These are phyloP conservation scores for Vanilla planifolia DNA, from an alignment of 106 monocot genomes.

Conservation along the genomic window DNA sequence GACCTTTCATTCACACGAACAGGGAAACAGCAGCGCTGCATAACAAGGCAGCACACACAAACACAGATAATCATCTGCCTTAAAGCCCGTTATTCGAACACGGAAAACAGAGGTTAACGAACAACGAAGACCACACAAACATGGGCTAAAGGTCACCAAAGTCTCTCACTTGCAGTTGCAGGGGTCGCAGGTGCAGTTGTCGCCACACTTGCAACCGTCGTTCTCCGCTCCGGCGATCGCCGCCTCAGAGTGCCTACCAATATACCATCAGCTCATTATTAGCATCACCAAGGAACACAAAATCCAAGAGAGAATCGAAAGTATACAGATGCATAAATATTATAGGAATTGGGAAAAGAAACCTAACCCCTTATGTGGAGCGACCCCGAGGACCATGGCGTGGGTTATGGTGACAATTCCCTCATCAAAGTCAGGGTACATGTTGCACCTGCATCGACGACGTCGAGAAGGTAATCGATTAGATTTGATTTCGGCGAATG, in stretches of 20 bases:
- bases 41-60: too few relatives aligned
- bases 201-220: constrained; percentile 64
- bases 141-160: neutral
- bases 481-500: neutral
- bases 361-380: constrained; percentile 57
- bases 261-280: too few relatives aligned
- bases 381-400: constrained; percentile 59
- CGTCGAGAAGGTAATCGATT: neutral
- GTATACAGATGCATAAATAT: neutral
- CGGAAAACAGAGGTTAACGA: too few relatives aligned
- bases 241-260: constrained; percentile 35
- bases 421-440: constrained; percentile 22
- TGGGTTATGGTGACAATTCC: neutral
- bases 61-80: too few relatives aligned
- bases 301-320: neutral
- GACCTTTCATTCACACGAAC: too few relatives aligned
- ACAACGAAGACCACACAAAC: too few relatives aligned
- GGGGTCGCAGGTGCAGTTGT: constrained; percentile 57
- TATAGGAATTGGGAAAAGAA: neutral
- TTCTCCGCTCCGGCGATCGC: constrained; percentile 34
- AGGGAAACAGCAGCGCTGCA: too few relatives aligned
- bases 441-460: constrained; percentile 47
- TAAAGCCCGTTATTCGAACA: too few relatives aligned
- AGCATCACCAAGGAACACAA: too few relatives aligned
- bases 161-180: constrained; percentile 53